phyloP scores from a whole-genome alignment of 164 flowering plant species.

The Berberis thunbergii region DNA sequence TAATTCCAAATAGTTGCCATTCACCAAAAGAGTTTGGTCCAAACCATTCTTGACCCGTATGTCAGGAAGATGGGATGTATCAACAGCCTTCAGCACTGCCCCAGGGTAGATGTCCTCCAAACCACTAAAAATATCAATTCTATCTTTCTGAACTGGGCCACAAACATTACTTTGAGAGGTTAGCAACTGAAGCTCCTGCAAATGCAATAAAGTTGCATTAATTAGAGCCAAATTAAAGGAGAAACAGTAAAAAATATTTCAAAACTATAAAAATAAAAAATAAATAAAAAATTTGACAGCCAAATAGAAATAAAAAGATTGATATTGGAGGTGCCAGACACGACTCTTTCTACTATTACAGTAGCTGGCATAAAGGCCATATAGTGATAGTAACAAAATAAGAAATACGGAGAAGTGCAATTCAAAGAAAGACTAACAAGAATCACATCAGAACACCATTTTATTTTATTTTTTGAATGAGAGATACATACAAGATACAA shows the following conservation, averaged over 20 bases:
- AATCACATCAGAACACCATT: too few relatives aligned
- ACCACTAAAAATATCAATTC: slow-evolving; percentile 19
- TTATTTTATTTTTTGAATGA: too few relatives aligned
- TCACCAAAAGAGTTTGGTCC: slow-evolving; percentile 6
- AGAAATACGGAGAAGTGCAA: too few relatives aligned
- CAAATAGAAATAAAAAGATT: background rate
- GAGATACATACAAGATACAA: too few relatives aligned
- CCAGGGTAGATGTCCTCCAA: slow-evolving; percentile 21
- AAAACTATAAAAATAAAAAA: slow-evolving; percentile 1
- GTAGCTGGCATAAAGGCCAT: too few relatives aligned
- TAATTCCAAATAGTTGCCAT: slow-evolving; percentile 22
- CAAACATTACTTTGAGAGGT: slow-evolving; percentile 1
- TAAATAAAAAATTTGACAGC: background rate
- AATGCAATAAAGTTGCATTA: too few relatives aligned
- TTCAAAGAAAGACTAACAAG: too few relatives aligned
- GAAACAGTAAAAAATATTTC: too few relatives aligned
- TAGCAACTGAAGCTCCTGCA: background rate
- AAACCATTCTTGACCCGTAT: background rate
- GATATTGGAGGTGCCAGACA: too few relatives aligned
- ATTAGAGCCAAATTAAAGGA: too few relatives aligned
- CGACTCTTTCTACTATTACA: too few relatives aligned
- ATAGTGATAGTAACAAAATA: too few relatives aligned
- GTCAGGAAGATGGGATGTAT: background rate
- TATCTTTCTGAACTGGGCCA: slow-evolving; percentile 5
- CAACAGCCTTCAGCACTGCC: slow-evolving; percentile 2